A percentile compares a stretch with the other conserved stretches of the same genome.
phyloP scores from a whole-genome alignment of 371 early-diverging fungal species.

The Mucor circinelloides region DNA sequence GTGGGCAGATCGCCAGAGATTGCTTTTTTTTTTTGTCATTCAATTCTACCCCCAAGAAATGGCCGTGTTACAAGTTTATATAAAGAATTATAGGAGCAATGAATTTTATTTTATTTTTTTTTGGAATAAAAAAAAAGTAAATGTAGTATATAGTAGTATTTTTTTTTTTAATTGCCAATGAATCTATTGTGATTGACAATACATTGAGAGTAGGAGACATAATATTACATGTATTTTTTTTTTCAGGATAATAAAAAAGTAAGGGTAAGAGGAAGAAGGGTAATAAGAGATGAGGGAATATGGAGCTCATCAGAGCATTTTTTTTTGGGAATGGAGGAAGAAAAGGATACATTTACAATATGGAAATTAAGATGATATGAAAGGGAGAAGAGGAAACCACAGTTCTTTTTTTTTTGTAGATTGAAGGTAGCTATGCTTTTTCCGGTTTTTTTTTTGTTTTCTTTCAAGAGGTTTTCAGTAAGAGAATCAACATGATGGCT shows the following conservation, averaged over 20 bases:
- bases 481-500: neutral
- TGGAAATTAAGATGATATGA: conserved; percentile 1
- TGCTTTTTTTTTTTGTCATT: neutral
- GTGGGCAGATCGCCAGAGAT: conserved; percentile 30
- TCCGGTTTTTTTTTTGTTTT: neutral
- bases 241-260: neutral
- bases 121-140: neutral
- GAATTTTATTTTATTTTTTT: conserved; percentile 1
- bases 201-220: neutral
- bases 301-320: neutral
- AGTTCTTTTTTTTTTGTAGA: neutral
- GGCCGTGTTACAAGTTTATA: neutral
- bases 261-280: conserved; percentile 7
- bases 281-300: conserved; percentile 1
- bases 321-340: neutral
- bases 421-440: neutral
- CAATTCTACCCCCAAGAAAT: neutral
- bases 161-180: conserved; percentile 4
- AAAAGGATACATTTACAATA: conserved; percentile 12
- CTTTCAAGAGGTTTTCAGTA: neutral
- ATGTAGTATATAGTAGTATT: conserved; percentile 3
- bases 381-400: neutral
- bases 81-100: neutral
- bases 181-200: conserved; percentile 11
- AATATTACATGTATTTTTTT: conserved; percentile 2